A percentile compares a stretch with the other conserved stretches of the same genome.
phyloP scores from a whole-genome alignment of 306 rosid species.

The Dicorynia guianensis region DNA sequence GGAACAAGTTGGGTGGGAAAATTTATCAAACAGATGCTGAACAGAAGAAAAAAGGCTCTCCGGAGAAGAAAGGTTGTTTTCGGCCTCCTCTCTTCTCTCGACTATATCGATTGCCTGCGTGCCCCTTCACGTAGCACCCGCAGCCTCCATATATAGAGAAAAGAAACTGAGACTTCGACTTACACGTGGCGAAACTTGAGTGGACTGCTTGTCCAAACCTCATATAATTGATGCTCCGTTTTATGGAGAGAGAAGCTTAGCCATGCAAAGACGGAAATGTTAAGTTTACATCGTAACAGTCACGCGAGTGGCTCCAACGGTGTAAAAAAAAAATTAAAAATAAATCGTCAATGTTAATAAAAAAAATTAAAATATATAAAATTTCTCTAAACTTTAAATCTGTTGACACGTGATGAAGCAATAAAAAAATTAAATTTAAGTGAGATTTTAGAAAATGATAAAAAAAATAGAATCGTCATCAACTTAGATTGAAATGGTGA shows the following conservation, averaged over 20 bases:
- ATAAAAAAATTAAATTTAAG: too few relatives aligned
- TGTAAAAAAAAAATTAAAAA: too few relatives aligned
- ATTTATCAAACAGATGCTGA: neutral
- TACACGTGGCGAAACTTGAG: conserved; percentile 53
- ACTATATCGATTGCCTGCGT: neutral
- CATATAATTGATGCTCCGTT: neutral
- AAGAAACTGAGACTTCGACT: neutral
- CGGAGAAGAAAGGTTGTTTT: neutral
- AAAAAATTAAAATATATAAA: too few relatives aligned
- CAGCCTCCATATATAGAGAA: conserved; percentile 47
- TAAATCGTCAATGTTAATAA: too few relatives aligned
- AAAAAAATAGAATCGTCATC: too few relatives aligned
- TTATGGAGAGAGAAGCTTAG: conserved; percentile 3
- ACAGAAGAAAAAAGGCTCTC: neutral
- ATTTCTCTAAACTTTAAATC: too few relatives aligned
- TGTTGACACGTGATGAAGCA: too few relatives aligned
- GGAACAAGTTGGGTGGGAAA: neutral
- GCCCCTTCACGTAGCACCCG: neutral
- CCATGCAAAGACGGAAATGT: too few relatives aligned
- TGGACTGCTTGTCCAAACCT: neutral
- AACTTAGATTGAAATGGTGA: too few relatives aligned
- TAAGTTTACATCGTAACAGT: too few relatives aligned
- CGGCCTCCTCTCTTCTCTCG: neutral
- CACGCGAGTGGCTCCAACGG: too few relatives aligned
- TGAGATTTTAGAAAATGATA: too few relatives aligned